Base-by-base conservation (phyloP, 371 early-diverging fungal genomes). In the Paraphysoderma sedebokerense region DNA sequence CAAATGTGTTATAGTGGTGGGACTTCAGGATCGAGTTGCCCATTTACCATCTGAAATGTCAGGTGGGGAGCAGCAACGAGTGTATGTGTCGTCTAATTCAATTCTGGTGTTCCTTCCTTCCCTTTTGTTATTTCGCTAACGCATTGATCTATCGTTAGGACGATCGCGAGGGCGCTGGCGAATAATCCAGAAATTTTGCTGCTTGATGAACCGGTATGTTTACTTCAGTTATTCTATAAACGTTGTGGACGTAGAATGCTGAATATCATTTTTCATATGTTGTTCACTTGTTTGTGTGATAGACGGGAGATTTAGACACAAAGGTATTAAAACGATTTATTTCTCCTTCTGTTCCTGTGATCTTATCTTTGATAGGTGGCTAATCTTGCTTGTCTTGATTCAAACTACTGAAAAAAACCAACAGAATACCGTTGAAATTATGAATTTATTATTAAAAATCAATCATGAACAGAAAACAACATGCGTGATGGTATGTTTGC, bases 11-110 rank as follows among this genome's bases (percentile, higher is more conserved):
- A 1, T 24, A 46, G 41, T 48, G 12, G 60, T 60, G 2, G 57
- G 60, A 2, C 52, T 60, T 2, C 57, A 51, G 23, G 60, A 60
- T 27, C 51, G 60, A 12, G 36, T 57, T 3, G 39, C 53, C n/a
- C 60, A 60, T 46, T 47, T 60, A 5, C 60, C 60, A 5, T 57
- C 57, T 12, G 60, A 60, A 48, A 50, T 60, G 19, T 57, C 57
- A 26, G 60, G 60, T 17, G 60, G 60, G 3, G 60, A 60, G 23
- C 57, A 57, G 47, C 60, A 60, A 48, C 50, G 60, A 6, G 60
- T 60, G 58, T 56, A 53, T 35, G 52, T 31, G 13, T 13, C 34
- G 12, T 9, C 38, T 37, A 20, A 20, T 3, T 3, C 38, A 37
- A 9, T 37, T 19, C n/a, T n/a, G n/a, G n/a, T n/a, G n/a, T n/a